Conservation (phyloP, 1,284 basidiomycete genomes). For the Termitomyces sp. region DNA sequence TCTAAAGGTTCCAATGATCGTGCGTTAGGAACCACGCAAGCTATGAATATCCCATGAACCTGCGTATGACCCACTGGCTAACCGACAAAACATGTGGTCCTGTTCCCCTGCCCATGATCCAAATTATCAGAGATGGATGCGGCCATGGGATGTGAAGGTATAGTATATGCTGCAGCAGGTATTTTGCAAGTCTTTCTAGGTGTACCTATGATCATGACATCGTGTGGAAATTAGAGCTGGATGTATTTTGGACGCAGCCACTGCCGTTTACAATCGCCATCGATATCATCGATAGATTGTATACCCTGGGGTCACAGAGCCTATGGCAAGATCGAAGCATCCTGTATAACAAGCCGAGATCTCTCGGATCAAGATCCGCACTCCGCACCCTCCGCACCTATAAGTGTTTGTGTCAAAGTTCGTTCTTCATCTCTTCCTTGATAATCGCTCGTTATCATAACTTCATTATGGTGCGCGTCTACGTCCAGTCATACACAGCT, state of each 20-base stretch:
- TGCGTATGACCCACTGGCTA: neutral
- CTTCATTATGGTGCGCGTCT: slow-evolving; percentile 17
- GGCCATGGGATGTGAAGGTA: slow-evolving; percentile 3
- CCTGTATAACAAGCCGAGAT: slow-evolving; percentile 22
- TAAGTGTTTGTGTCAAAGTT: slow-evolving; percentile 41
- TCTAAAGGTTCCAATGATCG: neutral
- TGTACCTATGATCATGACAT: neutral
- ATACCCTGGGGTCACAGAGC: neutral
- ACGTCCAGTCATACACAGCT: neutral
- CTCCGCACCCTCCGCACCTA: slow-evolving; percentile 45
- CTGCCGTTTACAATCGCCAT: slow-evolving; percentile 18
- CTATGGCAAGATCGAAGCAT: slow-evolving; percentile 20
- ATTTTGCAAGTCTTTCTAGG: neutral
- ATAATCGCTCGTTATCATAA: slow-evolving; percentile 21
- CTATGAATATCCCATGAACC: neutral
- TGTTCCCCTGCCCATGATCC: neutral
- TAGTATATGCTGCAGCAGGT: neutral
- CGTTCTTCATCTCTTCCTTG: slow-evolving; percentile 22
- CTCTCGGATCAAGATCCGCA: slow-evolving; percentile 70
- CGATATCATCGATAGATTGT: slow-evolving; percentile 25
- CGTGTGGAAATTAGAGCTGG: slow-evolving; percentile 8
- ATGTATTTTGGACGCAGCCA: slow-evolving; percentile 3
- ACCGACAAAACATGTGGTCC: neutral
- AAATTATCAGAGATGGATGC: neutral
- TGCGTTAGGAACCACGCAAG: neutral